Conservation (phyloP, 164 flowering plant genomes). For the Annona squamosa region DNA sequence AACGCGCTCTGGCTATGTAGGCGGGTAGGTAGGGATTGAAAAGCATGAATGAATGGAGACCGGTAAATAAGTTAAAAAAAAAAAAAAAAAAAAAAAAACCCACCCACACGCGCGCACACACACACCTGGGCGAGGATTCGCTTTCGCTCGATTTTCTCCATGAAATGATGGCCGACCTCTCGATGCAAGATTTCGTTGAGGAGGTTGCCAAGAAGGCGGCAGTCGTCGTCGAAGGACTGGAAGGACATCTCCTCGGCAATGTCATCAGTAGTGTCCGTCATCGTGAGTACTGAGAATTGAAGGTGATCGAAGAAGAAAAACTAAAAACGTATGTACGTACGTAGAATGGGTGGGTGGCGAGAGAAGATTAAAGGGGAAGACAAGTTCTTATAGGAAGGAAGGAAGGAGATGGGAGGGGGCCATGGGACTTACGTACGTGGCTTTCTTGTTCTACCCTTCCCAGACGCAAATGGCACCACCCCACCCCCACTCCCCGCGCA, state of each 20-base stretch:
- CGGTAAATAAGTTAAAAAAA: not conserved
- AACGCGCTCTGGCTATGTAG: not conserved
- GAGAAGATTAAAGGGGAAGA: not conserved
- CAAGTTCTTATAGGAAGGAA: not conserved
- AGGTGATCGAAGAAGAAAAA: slow-evolving; percentile 1
- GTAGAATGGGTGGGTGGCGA: not conserved
- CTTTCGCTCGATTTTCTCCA: slow-evolving; percentile 55
- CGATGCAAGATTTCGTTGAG: slow-evolving; percentile 69
- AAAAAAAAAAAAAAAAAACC: too few relatives aligned
- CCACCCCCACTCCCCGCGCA: not conserved
- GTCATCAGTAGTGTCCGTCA: slow-evolving; percentile 89
- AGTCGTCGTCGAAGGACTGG: slow-evolving; percentile 77
- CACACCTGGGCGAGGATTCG: slow-evolving; percentile 67
- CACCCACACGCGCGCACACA: not conserved
- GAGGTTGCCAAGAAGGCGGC: slow-evolving; percentile 56
- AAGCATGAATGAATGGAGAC: not conserved
- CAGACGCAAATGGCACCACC: too few relatives aligned
- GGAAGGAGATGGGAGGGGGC: not conserved
- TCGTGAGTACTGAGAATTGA: slow-evolving; percentile 6
- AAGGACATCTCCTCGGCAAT: slow-evolving; percentile 84
- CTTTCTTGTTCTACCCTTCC: too few relatives aligned
- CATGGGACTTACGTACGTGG: too few relatives aligned
- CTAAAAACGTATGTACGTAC: not conserved
- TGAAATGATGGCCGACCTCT: slow-evolving; percentile 50
- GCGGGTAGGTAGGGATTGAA: too few relatives aligned